Evolutionary conservation across 768 basidiomycete species (phyloP), one percentile per base, ranked within the genome.

Genomic region (Termitomyces sp.): DNA sequence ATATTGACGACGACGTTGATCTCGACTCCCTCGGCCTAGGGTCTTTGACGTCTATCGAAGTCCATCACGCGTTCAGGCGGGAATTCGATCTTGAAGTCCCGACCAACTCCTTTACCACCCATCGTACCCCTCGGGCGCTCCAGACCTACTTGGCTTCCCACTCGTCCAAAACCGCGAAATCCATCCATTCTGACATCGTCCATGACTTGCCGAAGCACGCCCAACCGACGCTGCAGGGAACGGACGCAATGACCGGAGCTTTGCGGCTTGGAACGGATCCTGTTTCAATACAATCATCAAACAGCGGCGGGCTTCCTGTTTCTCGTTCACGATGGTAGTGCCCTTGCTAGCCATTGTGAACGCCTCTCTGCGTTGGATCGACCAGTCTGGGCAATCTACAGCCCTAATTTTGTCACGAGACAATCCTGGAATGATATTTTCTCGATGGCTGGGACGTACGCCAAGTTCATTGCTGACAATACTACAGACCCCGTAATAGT

Each of bases 261-360:
- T 56, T 70, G 16, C 60, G 56, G 20, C 66, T 72, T 3, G 69
- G 73, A n/a, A 62, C 58, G 4, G 60, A 65, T 6, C 72, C 76
- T 0, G 59, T 74, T 16, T 61, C 66, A 22, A 64, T 84, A 41
- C 85, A 82, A 56, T 64, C 61, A 31, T 62, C 71, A 1, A 42
- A 56, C 2, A 58, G 67, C 9, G 28, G 53, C 13, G 58, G 50
- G 3, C 54, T 68, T 0, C 87, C 82, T 91, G 4, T 79, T 88
- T 56, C 76, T 91, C 24, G 74, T 91, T 10, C 88, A 91, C 62
- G 89, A 90, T 60, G 89, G 89, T 5, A 87, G 85, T 60, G 89
- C 89, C 0, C 67, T 87, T 13, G 70, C 79, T 18, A 72, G 72
- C 36, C 81, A 84, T 53, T 82, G 82, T 55, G 68, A 77, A 34